These are phyloP conservation scores for Tuber microsphaerosporum DNA, from an alignment of 495 filamentous ascomycete genomes.

Conservation along the genomic window DNA sequence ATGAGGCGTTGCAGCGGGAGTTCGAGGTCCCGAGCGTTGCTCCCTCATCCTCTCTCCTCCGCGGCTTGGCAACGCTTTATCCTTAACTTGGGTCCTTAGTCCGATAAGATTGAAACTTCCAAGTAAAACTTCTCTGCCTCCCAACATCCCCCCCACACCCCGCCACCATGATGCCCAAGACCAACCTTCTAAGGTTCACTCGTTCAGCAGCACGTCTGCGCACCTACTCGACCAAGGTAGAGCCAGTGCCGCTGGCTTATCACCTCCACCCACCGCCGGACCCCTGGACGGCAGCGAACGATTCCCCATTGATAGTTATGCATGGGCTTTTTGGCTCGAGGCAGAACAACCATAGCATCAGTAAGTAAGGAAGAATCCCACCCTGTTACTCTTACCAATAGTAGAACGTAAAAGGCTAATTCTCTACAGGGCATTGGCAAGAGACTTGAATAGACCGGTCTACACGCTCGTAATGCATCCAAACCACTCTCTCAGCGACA, in stretches of 20 bases:
- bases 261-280: constrained; percentile 53
- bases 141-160: background rate
- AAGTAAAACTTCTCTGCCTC: background rate
- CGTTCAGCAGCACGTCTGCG: background rate
- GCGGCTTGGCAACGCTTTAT: background rate
- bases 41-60: background rate
- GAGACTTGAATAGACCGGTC: constrained; percentile 70
- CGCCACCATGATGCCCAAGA: background rate
- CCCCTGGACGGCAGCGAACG: constrained; percentile 35
- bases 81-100: background rate
- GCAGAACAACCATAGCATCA: constrained; percentile 90
- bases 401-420: constrained; percentile 24
- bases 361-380: constrained; percentile 63
- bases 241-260: constrained; percentile 50
- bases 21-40: constrained; percentile 7
- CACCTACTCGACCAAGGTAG: constrained; percentile 26
- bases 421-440: constrained; percentile 62
- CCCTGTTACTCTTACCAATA: constrained; percentile 1
- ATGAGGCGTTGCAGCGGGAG: constrained; percentile 12
- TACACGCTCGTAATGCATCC: constrained; percentile 66
- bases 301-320: constrained; percentile 73
- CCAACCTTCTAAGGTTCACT: background rate
- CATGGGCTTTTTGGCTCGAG: constrained; percentile 95
- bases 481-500: constrained; percentile 1
- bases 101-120: background rate